Conservation (phyloP, 2,329 filamentous ascomycete species). For the Domatiomyces catenatus region DNA sequence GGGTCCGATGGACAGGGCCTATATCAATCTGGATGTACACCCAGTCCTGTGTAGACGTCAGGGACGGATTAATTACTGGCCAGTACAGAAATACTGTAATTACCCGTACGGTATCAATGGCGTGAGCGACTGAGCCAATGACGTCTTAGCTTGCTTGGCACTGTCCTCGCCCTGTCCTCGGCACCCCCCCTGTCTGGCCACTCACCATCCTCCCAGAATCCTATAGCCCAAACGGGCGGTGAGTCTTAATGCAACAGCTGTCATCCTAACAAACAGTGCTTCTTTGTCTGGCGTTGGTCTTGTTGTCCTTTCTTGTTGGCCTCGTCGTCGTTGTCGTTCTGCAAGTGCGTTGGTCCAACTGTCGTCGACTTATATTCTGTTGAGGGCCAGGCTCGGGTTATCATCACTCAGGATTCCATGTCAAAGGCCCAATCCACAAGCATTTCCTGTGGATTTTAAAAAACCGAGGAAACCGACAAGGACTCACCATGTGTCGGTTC, state of each 20-base stretch:
- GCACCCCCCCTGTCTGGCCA: neutral
- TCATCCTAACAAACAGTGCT: neutral
- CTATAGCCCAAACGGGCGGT: neutral
- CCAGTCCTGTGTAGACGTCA: too few relatives aligned
- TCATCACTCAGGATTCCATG: neutral
- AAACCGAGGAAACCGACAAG: neutral
- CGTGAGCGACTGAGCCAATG: neutral
- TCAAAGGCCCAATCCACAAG: neutral
- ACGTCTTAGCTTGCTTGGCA: neutral
- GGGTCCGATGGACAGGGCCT: neutral
- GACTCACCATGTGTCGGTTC: conserved; percentile 41
- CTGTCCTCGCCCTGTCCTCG: neutral
- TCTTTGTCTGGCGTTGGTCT: neutral
- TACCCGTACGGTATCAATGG: neutral
- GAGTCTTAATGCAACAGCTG: neutral
- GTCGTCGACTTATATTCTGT: neutral
- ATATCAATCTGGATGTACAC: too few relatives aligned
- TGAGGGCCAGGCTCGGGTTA: neutral
- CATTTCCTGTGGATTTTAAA: neutral
- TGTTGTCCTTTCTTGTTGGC: neutral
- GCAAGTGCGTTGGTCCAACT: neutral
- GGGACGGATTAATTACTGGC: too few relatives aligned
- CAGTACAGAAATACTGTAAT: too few relatives aligned
- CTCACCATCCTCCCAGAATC: neutral
- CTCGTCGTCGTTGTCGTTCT: neutral